Base-by-base conservation (phyloP, 2,329 filamentous ascomycete genomes). In the Aspergillus sp. region DNA sequence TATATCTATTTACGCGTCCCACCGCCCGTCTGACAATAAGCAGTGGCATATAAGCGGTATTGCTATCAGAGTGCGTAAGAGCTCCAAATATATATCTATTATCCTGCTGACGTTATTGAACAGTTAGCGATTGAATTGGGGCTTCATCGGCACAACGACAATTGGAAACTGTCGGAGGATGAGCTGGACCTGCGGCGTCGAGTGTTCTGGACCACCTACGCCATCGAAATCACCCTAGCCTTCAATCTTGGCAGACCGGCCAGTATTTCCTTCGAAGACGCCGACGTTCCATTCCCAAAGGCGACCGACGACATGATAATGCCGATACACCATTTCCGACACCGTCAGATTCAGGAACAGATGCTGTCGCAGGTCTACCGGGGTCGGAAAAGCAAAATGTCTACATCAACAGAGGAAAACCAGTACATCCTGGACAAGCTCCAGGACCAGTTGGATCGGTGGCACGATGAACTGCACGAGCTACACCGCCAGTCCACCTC, bases 201-300 rank as follows among this genome's bases (percentile, higher is more conserved):
- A 21, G 45, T 47, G 14, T 47, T 47, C 16, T 47, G 45, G 45
- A 47, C 45, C 25, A 47, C 45, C 2, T 47, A 47, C n/a, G 45
- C 45, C 13, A 47, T 47, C 11, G 45, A 47, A 17, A 47, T 47
- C 5, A 47, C 45, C 25, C 31, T 47, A 20, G 45, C 45, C 11
- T 47, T 47, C 11, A 47, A 47, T 19, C 31, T 47, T 3, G 45
- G 45, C 21, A 31, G 45, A 14, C 45, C 45, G n/a, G 45, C 45
- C 4, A 47, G 45, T 14, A 47, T 47, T 6, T 47, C 45, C 6
- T 47, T 36, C 17, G 45, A 47, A 21, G 45, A 47, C n/a, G 45
- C 45, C 25, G 45, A 47, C 21, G 45, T 31, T 3, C 45, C 45
- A n/a, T 47, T 47, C 14, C 45, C 45, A 7, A 19, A 47, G 1